Percentiles rank a stretch among this genome's conserved stretches.
Conservation (phyloP, 176 grass and related monocot genomes). For the Musa troglodytarum region DNA sequence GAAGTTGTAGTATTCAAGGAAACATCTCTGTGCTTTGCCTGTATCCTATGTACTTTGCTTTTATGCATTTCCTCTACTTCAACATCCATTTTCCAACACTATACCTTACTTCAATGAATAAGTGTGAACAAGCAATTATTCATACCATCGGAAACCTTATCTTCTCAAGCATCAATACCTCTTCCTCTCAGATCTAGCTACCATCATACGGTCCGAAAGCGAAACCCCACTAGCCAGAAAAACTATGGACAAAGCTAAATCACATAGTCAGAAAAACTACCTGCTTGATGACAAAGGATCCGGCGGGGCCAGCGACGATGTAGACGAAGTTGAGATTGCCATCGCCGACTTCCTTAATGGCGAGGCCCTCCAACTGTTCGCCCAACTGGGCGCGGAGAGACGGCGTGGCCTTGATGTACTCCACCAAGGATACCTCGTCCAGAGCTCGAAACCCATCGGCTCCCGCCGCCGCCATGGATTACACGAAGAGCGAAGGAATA, state of each 20-base stretch:
- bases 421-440: constrained; percentile 56
- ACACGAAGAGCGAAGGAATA: neutral
- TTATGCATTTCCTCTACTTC: too few species aligned
- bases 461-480: constrained; percentile 10
- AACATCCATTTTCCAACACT: too few species aligned
- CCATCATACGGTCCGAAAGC: neutral
- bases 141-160: too few species aligned
- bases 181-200: too few species aligned
- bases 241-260: too few species aligned
- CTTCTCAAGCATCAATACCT: too few species aligned
- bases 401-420: constrained; percentile 77
- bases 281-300: constrained; percentile 87
- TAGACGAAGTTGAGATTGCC: constrained; percentile 99
- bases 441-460: constrained; percentile 47
- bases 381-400: constrained; percentile 46
- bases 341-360: constrained; percentile 79
- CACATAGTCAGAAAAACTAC: neutral
- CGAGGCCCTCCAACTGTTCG: constrained; percentile 29
- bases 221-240: neutral
- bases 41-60: too few species aligned
- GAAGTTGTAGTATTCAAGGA: too few species aligned
- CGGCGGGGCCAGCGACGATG: constrained; percentile 56
- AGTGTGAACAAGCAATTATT: too few species aligned
- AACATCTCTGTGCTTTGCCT: too few species aligned
- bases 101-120: too few species aligned